Conservation (phyloP, 768 basidiomycete genomes). For the Xerocomus potaroensis region DNA sequence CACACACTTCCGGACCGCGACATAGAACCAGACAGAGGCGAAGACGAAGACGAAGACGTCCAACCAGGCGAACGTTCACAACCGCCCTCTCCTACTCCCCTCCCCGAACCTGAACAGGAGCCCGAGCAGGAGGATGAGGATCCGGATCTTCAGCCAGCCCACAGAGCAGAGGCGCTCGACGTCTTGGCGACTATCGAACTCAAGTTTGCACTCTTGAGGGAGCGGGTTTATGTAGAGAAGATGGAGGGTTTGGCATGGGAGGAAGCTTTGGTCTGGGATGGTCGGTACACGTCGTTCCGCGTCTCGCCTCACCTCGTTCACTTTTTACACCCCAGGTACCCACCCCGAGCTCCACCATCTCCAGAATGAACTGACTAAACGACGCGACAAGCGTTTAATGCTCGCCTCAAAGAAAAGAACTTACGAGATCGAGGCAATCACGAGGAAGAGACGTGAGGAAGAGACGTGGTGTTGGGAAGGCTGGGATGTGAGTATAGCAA, state of each 20-base stretch:
- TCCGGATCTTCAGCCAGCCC: constrained; percentile 72
- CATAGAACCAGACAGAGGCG: constrained; percentile 27
- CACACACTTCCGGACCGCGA: constrained; percentile 16
- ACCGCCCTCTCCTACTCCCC: constrained; percentile 23
- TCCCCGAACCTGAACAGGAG: constrained; percentile 24
- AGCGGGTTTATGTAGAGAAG: constrained; percentile 88
- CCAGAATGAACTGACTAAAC: constrained; percentile 69
- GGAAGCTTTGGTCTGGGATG: constrained; percentile 71
- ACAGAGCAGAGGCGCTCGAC: constrained; percentile 84
- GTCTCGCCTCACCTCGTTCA: neutral
- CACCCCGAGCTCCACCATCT: constrained; percentile 87
- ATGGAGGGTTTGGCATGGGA: constrained; percentile 91
- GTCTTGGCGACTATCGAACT: constrained; percentile 87
- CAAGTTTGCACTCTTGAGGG: constrained; percentile 83
- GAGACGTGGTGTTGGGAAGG: constrained; percentile 82
- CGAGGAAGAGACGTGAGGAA: constrained; percentile 60
- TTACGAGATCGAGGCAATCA: constrained; percentile 61
- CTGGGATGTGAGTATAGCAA: constrained; percentile 67
- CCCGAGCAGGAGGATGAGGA: constrained; percentile 42
- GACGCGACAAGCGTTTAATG: constrained; percentile 78
- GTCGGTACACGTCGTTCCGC: constrained; percentile 39
- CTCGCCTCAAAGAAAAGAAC: constrained; percentile 72
- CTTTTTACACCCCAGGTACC: constrained; percentile 44
- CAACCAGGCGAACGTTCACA: constrained; percentile 23
- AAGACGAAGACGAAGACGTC: constrained; percentile 35